Evolutionary conservation across 2,329 filamentous ascomycete genomes (phyloP), one percentile per base, ranked within the genome.

Genomic region (Verticillium isaacii): DNA sequence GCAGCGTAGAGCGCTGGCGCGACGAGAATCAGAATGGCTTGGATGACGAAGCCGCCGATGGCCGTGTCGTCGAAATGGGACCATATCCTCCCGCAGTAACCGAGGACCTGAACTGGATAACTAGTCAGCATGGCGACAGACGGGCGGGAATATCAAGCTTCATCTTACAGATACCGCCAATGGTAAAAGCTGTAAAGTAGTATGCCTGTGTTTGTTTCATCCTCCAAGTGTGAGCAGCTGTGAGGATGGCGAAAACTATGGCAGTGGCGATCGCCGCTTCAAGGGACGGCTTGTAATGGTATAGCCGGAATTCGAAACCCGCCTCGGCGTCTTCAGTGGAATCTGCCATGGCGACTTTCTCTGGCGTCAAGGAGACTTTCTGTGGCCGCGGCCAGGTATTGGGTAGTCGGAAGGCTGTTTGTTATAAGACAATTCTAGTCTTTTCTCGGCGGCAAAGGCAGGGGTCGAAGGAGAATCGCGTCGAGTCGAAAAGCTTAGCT

Each of bases 11-110:
- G 61, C 3, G 64, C 65, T 1, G 62, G 65, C 0, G 67, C 61
- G 8, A 67, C 62, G 55, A 71, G 66, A 3, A 71, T 65, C 0
- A 71, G 62, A 3, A 71, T 62, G 14, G 64, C 66, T 54, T 71
- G 67, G 3, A 69, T 63, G 17, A 69, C 63, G 59, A 65, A 71
- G 5, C 62, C 65, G 1, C 68, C 66, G 14, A 65, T 61, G 0
- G 66, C 45, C 0, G 37, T 12, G 3, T 41, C 32, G 2, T 66
- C 58, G 32, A 63, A 64, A 15, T 65, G 62, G 5, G 64, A 63
- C 67, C 63, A 61, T 15, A 67, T 65, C 2, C 69, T 61, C 6
- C 69, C 69, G 32, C 64, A 63, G 37, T 71, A 71, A 3, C 69
- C 69, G 32, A 69, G 59, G 1, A 57, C 41, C 52, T 68, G 63